Evolutionary conservation across 1,284 basidiomycete genomes (phyloP).

Genomic region (Cronartium quercuum): DNA sequence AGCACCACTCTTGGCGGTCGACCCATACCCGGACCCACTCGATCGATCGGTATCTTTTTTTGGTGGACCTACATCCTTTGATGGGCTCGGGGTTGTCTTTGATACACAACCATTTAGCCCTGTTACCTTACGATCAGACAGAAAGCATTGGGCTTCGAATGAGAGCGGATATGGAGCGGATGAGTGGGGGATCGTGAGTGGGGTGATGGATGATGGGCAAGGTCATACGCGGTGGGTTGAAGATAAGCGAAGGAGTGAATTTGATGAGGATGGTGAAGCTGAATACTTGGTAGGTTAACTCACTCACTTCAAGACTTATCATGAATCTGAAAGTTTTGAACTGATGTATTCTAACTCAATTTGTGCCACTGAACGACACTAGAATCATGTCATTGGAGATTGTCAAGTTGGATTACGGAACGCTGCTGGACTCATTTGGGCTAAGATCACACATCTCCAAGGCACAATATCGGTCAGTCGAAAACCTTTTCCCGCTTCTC

Average conservation of each 20-base stretch:
- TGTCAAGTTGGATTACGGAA: conserved; percentile 47
- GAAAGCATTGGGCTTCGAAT: conserved; percentile 39
- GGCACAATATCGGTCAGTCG: conserved; percentile 43
- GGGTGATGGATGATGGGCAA: conserved; percentile 46
- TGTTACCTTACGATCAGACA: conserved; percentile 42
- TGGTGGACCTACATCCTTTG: conserved; percentile 44
- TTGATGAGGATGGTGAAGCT: conserved; percentile 42
- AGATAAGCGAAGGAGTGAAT: conserved; percentile 37
- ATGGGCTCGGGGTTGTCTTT: conserved; percentile 47
- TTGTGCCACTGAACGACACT: background rate
- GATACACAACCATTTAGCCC: conserved; percentile 45
- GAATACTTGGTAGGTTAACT: conserved; percentile 42
- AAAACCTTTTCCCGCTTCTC: background rate
- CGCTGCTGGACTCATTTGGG: conserved; percentile 46
- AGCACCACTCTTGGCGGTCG: conserved; percentile 39
- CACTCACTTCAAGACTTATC: background rate
- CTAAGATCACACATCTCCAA: conserved; percentile 45
- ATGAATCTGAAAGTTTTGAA: background rate
- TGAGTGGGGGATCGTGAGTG: conserved; percentile 44
- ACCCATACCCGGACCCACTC: conserved; percentile 38
- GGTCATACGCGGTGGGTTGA: conserved; percentile 44
- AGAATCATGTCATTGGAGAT: conserved; percentile 43
- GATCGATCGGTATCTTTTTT: conserved; percentile 46
- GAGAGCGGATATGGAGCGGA: conserved; percentile 40
- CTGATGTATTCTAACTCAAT: background rate